A percentile compares a stretch with the other conserved stretches of the same genome.
These are phyloP conservation scores for Elsinoe batatas DNA, from an alignment of 2,329 filamentous ascomycete genomes.

Conservation along the genomic window DNA sequence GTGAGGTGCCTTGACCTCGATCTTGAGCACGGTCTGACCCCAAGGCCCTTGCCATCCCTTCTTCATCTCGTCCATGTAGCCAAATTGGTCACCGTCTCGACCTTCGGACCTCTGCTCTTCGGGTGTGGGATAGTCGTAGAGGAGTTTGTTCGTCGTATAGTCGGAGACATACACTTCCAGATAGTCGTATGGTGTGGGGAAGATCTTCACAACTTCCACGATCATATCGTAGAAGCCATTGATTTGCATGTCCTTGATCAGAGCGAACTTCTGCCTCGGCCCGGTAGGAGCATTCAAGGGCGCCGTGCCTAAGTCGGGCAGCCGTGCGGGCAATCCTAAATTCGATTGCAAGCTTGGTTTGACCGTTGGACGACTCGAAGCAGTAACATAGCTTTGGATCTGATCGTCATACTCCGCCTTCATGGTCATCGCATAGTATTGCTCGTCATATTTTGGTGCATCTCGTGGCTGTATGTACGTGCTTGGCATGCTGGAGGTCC, in stretches of 20 bases:
- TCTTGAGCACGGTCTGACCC: constrained; percentile 60
- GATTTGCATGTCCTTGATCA: constrained; percentile 53
- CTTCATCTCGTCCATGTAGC: constrained; percentile 36
- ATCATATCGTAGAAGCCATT: constrained; percentile 57
- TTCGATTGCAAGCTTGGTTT: constrained; percentile 12
- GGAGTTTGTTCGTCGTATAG: constrained; percentile 60
- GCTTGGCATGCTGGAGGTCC: constrained; percentile 1
- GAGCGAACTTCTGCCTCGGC: constrained; percentile 47
- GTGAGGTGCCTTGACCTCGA: constrained; percentile 64
- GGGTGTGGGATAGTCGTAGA: constrained; percentile 47
- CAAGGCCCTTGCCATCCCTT: constrained; percentile 62
- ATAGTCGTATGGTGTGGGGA: constrained; percentile 29
- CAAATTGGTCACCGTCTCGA: constrained; percentile 45
- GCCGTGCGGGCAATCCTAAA: too few species aligned
- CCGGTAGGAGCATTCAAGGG: neutral
- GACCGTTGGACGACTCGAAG: neutral
- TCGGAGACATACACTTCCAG: constrained; percentile 67
- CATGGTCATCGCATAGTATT: constrained; percentile 18
- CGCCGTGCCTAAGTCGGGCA: neutral
- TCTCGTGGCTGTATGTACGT: neutral
- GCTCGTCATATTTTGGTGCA: constrained; percentile 15
- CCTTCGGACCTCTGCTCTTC: constrained; percentile 25
- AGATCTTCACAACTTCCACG: constrained; percentile 58
- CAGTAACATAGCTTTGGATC: neutral
- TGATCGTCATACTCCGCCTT: constrained; percentile 1